Evolutionary conservation across 2,329 filamentous ascomycete genomes (phyloP), one percentile per base, ranked within the genome.

Genomic region (Cladosporium austrohemisphaericum): DNA sequence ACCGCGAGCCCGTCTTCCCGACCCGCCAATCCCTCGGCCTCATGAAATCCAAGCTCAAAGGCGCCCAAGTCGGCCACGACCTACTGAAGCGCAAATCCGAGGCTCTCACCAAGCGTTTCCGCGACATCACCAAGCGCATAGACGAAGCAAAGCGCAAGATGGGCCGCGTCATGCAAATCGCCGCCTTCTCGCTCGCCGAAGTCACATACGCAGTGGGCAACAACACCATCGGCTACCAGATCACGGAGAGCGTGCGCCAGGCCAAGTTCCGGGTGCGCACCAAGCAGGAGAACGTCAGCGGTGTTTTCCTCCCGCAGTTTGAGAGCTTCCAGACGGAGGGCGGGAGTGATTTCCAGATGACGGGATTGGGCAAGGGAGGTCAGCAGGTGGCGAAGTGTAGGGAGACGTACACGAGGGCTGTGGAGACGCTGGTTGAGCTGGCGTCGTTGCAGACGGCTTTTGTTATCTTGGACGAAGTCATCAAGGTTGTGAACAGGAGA

Each of bases 71-170:
- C 37, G 93, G 93, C 41, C 92, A 98, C 75, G 95, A 87, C 70
- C 76, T 98, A 67, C 76, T 98, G 56, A 98, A 98, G 78, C 80
- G 93, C 65, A 98, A 98, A 78, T 96, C 91, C 70, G 93, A 98
- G 73, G 93, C 93, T 61, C 76, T 98, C 55, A 98, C 93, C 58
- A 98, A 98, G 89, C 61, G 64, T 46, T 72, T 71, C 60, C 58
- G 67, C 88, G 93, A 98, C 64, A 98, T 98, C 64, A 96, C 93
- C 41, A 83, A 84, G 68, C 86, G 93, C 65, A 98, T 98, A 71
- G 92, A 98, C 74, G 93, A 98, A 71, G 93, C 93, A 33, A 98
- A 98, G 73, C 87, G 91, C 62, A 98, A 98, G 76, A 98, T 98
- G 92, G 93, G 93, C 51, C 83, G 92, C 26, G 93, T 98, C 29